phyloP scores from a whole-genome alignment of 1,139 yeast species.

The Waltiozyma solani region DNA sequence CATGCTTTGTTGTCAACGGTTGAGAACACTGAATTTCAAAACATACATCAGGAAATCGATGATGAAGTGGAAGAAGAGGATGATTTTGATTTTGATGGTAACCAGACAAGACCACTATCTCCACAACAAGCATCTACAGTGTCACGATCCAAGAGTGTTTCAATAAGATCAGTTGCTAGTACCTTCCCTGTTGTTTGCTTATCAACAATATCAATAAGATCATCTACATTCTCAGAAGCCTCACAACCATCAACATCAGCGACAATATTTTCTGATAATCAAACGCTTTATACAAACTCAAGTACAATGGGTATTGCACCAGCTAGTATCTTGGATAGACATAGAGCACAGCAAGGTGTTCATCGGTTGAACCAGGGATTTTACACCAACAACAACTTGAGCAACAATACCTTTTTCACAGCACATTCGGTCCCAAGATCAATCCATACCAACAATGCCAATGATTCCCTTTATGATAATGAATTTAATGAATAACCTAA shows the following conservation, averaged over 20 bases:
- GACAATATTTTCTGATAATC: slow-evolving; percentile 28
- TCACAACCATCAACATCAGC: slow-evolving; percentile 29
- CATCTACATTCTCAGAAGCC: slow-evolving; percentile 26
- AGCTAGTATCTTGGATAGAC: slow-evolving; percentile 48
- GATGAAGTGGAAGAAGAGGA: not conserved
- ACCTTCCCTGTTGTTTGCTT: slow-evolving; percentile 45
- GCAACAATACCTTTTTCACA: slow-evolving; percentile 9
- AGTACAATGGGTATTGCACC: slow-evolving; percentile 58
- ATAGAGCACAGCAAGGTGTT: slow-evolving; percentile 8
- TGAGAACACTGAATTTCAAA: not conserved
- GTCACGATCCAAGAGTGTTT: not conserved
- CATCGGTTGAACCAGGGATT: slow-evolving; percentile 6
- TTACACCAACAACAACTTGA: slow-evolving; percentile 8
- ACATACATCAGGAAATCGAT: slow-evolving; percentile 2
- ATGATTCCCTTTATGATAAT: not conserved
- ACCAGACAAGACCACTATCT: no score
- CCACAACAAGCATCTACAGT: slow-evolving; percentile 9
- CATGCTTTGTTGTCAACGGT: no score
- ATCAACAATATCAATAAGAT: slow-evolving; percentile 32
- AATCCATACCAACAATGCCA: not conserved
- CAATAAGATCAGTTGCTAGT: slow-evolving; percentile 23
- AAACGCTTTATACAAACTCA: slow-evolving; percentile 49
- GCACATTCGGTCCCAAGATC: slow-evolving; percentile 5
- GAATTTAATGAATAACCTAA: not conserved
- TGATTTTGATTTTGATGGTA: no score